Evolutionary conservation across 164 flowering plant species (phyloP), one percentile per base, ranked within the genome.

Genomic region (Vitis rupestris): DNA sequence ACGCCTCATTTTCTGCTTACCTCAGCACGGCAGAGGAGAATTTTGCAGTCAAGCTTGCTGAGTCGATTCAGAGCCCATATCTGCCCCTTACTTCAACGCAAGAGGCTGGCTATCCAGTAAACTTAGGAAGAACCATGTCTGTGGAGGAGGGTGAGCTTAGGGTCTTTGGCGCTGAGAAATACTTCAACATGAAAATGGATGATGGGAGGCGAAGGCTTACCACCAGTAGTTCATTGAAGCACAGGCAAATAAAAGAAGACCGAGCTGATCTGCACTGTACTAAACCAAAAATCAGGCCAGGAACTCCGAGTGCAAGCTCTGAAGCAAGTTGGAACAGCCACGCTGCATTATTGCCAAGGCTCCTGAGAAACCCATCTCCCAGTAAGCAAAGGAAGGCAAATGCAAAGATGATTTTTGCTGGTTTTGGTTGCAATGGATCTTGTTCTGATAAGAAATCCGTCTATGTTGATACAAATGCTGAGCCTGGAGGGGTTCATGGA

Each of bases 401-500:
- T 37, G 78, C 77, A n/a, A 76, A 49, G 48, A 64, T 77, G 49
- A 70, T 73, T 61, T 75, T 84, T 9, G 13, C 76, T 1, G 65
- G 68, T 63, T 80, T 88, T 15, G 70, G 81, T 66, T 88, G 95
- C 80, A 77, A 69, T 14, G 83, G 88, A 3, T 66, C 83, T 19
- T 90, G 98, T 69, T 64, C 80, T 8, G 87, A 83, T 59, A 81
- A 74, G 71, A 87, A 86, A 68, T 81, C 89, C 9, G 81, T 88
- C 17, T 70, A 66, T 44, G 62, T 84, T 4, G 70, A 73, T 48
- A 70, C 76, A 16, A 65, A 64, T 50, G 56, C 14, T n/a, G 27
- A 50, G 10, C 50, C 15, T 15, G 70, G 47, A 44, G 65, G 52
- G 3, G 30, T 44, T 49, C 74, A 72, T 47, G 73, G 68, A 31